A percentile compares a stretch with the other conserved stretches of the same genome.
Evolutionary conservation across 345 rosid genomes (phyloP).

Genomic region (Acer campestre): DNA sequence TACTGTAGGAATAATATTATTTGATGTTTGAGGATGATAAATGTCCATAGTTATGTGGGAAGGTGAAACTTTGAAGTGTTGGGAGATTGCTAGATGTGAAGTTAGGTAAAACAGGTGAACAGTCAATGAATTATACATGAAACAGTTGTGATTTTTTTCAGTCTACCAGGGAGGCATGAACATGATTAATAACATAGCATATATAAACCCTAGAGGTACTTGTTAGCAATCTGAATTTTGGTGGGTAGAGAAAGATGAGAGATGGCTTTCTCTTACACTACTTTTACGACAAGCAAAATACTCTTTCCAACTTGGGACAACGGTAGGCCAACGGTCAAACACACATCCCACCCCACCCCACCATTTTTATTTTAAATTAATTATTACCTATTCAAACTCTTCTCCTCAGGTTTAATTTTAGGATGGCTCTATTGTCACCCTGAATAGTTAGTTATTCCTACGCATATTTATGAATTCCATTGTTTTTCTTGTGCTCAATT

Average conservation of each 20-base stretch:
- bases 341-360: not conserved
- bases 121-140: slow-evolving; percentile 17
- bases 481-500: too few species aligned
- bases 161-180: not conserved
- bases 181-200: too few species aligned
- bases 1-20: not conserved
- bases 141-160: not conserved
- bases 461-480: too few species aligned
- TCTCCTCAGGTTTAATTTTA: too few species aligned
- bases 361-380: too few species aligned
- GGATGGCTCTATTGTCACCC: too few species aligned
- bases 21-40: too few species aligned
- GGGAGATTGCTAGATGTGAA: slow-evolving; percentile 17
- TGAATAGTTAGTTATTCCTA: too few species aligned
- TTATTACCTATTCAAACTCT: too few species aligned
- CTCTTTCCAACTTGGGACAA: slow-evolving; percentile 23
- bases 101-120: slow-evolving; percentile 45
- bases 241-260: slow-evolving; percentile 21
- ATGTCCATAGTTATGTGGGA: too few species aligned
- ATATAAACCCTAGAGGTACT: too few species aligned
- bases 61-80: not conserved
- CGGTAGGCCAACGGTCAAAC: slow-evolving; percentile 35
- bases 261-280: slow-evolving; percentile 18
- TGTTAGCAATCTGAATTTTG: not conserved
- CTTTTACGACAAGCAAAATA: slow-evolving; percentile 24